Conservation (phyloP, 2,329 filamentous ascomycete genomes). For the Cladosporium sp. region DNA sequence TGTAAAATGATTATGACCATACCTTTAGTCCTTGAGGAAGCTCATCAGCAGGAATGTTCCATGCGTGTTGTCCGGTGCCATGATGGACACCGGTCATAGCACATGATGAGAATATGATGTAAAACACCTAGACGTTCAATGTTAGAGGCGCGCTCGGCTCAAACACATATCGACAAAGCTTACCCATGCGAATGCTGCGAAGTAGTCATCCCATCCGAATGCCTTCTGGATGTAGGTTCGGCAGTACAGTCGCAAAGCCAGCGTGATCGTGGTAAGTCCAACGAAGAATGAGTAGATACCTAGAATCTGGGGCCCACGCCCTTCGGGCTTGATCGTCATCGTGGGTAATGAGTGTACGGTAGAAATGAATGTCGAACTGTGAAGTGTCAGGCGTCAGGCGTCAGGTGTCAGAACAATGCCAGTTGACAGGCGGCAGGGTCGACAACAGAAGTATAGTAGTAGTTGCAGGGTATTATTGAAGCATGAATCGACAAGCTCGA, state of each 20-base stretch:
- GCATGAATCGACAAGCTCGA: conserved; percentile 10
- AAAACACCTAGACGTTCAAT: conserved; percentile 10
- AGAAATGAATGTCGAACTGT: conserved; percentile 3
- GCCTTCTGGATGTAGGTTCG: conserved; percentile 17
- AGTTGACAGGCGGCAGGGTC: neutral
- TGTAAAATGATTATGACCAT: neutral
- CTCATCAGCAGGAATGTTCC: conserved; percentile 20
- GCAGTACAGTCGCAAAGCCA: conserved; percentile 20
- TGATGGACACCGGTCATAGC: conserved; percentile 21
- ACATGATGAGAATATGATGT: conserved; percentile 17
- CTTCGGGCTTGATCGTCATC: conserved; percentile 17
- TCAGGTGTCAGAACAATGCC: neutral
- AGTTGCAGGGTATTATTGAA: neutral
- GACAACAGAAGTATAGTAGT: conserved; percentile 1
- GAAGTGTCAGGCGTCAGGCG: neutral
- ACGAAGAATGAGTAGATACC: conserved; percentile 21
- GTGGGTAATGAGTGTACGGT: neutral
- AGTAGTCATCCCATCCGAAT: conserved; percentile 20
- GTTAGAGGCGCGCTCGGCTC: neutral
- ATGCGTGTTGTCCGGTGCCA: conserved; percentile 22
- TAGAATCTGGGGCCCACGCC: conserved; percentile 21
- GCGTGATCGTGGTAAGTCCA: conserved; percentile 20
- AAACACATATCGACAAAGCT: neutral
- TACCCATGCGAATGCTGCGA: conserved; percentile 20
- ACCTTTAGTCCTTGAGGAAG: conserved; percentile 21